Base-by-base conservation (phyloP, 2,329 filamentous ascomycete genomes). In the Cercospora citrullina region DNA sequence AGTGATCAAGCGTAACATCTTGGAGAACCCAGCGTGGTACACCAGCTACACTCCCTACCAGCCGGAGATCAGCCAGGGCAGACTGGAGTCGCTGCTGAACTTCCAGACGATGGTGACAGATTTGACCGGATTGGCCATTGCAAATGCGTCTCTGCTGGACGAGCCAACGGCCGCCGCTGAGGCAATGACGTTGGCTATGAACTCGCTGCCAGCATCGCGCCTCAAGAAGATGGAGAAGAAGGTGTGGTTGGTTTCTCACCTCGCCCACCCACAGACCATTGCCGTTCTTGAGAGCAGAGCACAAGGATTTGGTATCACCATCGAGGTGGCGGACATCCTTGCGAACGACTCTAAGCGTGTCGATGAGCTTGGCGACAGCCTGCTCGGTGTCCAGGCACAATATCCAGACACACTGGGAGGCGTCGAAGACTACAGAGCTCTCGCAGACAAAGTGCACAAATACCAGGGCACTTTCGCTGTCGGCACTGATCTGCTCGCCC, bases 31-130 rank as follows among this genome's bases (percentile, higher is more conserved):
- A 5, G 93, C 90, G 9, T 98, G 94, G 94, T 98, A 98, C 80
- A 98, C 94, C 48, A 97, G 93, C 82, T 97, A 98, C 80, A 97
- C 94, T 0, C 94, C 94, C 16, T 98, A 97, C 81, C 94, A 98
- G 82, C 91, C 94, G 2, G 94, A 98, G 82, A 97, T 98, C 83
- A 97, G 93, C 79, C 94, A 98, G 82, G 94, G 94, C 39, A 89
- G 94, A 65, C 82, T 98, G 70, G 93, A 97, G 84, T 96, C 93
- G 5, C 84, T 98, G 64, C 84, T 98, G 71, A 98, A 98, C 84
- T 98, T 93, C 83, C 94, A 98, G 84, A 98, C 94, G 18, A 85
- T 98, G 83, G 90, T 96, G 8, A 89, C 90, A 2, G 94, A 97
- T 77, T 84, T 98, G 72, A 97, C 94, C 0, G 93, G 88, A 1